Evolutionary conservation across 192 early-diverging fungal genomes (phyloP).

Genomic region (Powellomyces hirtus): DNA sequence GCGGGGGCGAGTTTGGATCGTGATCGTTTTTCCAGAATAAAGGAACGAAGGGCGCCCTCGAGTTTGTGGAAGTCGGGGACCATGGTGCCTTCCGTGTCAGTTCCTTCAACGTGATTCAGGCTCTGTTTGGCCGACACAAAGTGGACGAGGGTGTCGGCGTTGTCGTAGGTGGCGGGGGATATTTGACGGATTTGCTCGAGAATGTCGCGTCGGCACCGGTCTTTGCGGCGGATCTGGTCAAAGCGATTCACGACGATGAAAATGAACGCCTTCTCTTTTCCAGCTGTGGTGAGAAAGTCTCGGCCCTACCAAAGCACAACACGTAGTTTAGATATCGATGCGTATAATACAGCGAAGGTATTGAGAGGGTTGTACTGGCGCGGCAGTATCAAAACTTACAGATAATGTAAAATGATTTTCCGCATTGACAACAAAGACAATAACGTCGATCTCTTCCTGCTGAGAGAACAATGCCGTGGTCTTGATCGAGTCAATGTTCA

Average conservation of each 20-base stretch:
- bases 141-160: constrained; percentile 91
- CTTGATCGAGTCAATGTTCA: constrained; percentile 97
- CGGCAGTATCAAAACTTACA: too few species aligned
- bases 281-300: constrained; percentile 94
- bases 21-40: constrained; percentile 92
- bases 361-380: background rate
- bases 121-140: constrained; percentile 79
- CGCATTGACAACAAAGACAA: constrained; percentile 98
- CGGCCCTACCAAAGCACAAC: constrained; percentile 76
- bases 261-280: constrained; percentile 98
- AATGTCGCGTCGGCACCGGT: constrained; percentile 90
- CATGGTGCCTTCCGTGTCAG: constrained; percentile 6
- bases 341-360: background rate
- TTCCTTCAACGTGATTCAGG: constrained; percentile 29
- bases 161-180: constrained; percentile 87
- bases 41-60: constrained; percentile 84
- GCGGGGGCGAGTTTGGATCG: constrained; percentile 93
- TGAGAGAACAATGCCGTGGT: constrained; percentile 95
- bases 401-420: constrained; percentile 99
- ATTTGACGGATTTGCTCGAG: constrained; percentile 96
- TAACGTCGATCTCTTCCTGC: constrained; percentile 98
- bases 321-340: background rate
- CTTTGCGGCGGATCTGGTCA: constrained; percentile 90
- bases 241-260: constrained; percentile 99
- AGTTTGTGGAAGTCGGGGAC: constrained; percentile 71